A percentile compares a stretch with the other conserved stretches of the same genome.
Conservation (phyloP, 2,329 filamentous ascomycete genomes). For the Alternaria infectoria region DNA sequence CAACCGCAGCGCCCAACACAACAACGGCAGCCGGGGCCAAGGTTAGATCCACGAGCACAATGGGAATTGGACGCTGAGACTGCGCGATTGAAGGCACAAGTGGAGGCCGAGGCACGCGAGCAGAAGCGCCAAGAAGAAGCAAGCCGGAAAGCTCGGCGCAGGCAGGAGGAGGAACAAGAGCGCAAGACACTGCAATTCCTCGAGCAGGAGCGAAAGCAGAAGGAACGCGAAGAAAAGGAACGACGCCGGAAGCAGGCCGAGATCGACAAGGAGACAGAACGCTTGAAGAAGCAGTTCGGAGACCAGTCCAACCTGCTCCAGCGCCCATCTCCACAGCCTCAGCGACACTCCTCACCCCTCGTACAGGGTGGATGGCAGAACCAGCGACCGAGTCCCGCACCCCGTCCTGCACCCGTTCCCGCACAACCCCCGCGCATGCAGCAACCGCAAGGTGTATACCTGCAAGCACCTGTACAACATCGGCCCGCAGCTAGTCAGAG, state of each 20-base stretch:
- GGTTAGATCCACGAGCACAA: constrained; percentile 57
- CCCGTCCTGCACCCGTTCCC: constrained; percentile 21
- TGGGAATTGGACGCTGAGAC: constrained; percentile 61
- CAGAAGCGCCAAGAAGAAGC: constrained; percentile 53
- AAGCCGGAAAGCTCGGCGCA: constrained; percentile 62
- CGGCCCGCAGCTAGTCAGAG: constrained; percentile 41
- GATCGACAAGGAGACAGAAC: constrained; percentile 75
- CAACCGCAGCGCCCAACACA: constrained; percentile 14
- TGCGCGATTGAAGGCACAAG: constrained; percentile 53
- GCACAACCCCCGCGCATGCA: constrained; percentile 22
- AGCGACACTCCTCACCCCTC: constrained; percentile 31
- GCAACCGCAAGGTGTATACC: constrained; percentile 33
- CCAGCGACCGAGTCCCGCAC: constrained; percentile 10
- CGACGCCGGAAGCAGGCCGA: constrained; percentile 60
- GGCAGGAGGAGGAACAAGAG: constrained; percentile 64
- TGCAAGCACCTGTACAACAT: constrained; percentile 34
- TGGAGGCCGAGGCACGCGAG: constrained; percentile 52
- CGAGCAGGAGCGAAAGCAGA: constrained; percentile 57
- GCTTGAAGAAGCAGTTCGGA: constrained; percentile 73
- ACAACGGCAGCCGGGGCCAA: constrained; percentile 25
- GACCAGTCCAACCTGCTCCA: constrained; percentile 43
- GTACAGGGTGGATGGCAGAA: constrained; percentile 22
- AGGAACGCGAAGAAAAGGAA: constrained; percentile 71
- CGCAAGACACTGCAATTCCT: constrained; percentile 42
- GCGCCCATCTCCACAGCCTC: constrained; percentile 22